Base-by-base conservation (phyloP, 768 basidiomycete genomes). In the Hygrocybe coccinea region DNA sequence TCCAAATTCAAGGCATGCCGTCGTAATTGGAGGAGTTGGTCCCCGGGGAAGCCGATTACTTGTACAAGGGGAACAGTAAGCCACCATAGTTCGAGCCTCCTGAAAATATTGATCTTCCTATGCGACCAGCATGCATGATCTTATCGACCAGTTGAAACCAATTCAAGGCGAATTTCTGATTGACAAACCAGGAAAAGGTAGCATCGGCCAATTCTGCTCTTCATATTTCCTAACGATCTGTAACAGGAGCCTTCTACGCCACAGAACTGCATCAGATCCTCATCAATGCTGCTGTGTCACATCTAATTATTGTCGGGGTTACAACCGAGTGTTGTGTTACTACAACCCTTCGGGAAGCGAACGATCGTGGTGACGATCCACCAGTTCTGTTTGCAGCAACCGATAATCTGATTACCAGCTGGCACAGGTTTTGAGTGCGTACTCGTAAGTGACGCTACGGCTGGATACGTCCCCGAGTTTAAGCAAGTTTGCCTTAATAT, bases 141-240 rank as follows among this genome's bases (percentile, higher is more conserved):
- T 54, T 46, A 34, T 54, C 19, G 53, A 54, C 24, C 33, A 45
- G 24, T 36, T 54, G 24, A 45, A 54, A 33, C 53, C 53, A 14
- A 54, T 54, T 25, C 43, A 22, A 22, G 53, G 53, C 25, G 53
- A 54, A 46, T 45, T 54, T 34, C 9, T 54, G 43, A 47, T 54
- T 47, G 53, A 54, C 44, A 54, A 54, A n/a, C 53, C 53, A 15
- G 53, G 53, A 12, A 54, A 54, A 54, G 53, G 53, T 54, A 7
- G 29, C 3, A 6, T 2, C 36, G 3, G 4, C 12, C n/a, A 34
- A 36, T 29, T 34, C 24, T 34, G 3, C 9, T 34, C 25, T 9
- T 17, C 44, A 4, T 34, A 24, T 38, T 46, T 29, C 39, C 34
- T 34, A 33, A 33, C 8, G 5, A 21, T 7, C 24, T 47, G 15